These are phyloP conservation scores for Aspergillus sclerotioniger DNA, from an alignment of 495 filamentous ascomycete genomes.

Conservation along the genomic window DNA sequence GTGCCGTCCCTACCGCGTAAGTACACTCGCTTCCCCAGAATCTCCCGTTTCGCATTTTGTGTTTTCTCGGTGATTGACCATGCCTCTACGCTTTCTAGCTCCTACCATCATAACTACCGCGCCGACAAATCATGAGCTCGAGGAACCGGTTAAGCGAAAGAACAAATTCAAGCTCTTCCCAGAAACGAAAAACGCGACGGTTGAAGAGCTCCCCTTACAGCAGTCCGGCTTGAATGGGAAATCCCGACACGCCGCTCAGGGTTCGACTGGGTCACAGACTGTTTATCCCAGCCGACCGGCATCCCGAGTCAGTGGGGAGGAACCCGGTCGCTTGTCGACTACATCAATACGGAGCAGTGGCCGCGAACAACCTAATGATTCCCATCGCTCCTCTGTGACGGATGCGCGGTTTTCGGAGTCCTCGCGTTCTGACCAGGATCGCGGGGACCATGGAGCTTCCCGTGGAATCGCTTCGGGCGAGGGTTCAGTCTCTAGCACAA, in stretches of 20 bases:
- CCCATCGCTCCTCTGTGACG: constrained; percentile 63
- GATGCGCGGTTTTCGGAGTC: constrained; percentile 82
- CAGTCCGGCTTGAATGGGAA: constrained; percentile 17
- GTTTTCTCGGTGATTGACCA: not conserved
- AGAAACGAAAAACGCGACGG: constrained; percentile 32
- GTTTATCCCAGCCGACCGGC: constrained; percentile 42
- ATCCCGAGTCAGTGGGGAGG: constrained; percentile 63
- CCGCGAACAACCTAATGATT: constrained; percentile 65
- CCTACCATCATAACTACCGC: constrained; percentile 93
- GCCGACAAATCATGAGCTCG: constrained; percentile 66
- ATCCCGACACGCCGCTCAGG: constrained; percentile 25
- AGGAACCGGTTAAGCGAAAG: constrained; percentile 52
- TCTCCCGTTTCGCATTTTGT: not conserved
- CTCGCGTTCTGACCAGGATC: constrained; percentile 84
- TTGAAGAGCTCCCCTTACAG: constrained; percentile 30
- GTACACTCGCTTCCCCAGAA: constrained; percentile 26
- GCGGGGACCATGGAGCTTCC: constrained; percentile 65
- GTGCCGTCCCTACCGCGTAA: constrained; percentile 74
- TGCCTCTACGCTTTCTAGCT: constrained; percentile 44
- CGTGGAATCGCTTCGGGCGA: constrained; percentile 31
- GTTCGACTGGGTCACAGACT: constrained; percentile 34
- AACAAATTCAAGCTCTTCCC: constrained; percentile 33
- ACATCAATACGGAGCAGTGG: constrained; percentile 49
- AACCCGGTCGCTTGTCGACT: constrained; percentile 59
- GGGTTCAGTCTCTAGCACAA: constrained; percentile 52